These are phyloP conservation scores for Pharus latifolius DNA, from an alignment of 176 grass and related monocot species.

Conservation along the genomic window DNA sequence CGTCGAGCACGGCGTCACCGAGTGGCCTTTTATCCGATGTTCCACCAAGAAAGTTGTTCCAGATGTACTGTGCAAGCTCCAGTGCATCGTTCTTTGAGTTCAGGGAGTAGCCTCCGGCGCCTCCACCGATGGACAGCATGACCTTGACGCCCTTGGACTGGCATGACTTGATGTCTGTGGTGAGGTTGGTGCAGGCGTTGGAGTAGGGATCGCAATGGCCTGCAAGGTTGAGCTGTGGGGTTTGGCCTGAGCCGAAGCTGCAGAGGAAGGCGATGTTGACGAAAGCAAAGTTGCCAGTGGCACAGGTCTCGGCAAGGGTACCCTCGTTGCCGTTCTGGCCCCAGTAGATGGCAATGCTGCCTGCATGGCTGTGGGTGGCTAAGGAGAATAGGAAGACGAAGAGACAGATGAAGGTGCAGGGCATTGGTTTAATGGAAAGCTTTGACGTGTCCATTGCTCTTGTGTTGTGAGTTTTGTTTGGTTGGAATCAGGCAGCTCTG, in stretches of 20 bases:
- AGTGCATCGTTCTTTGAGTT: slow-evolving; percentile 26
- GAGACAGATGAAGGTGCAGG: neutral
- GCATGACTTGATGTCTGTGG: slow-evolving; percentile 32
- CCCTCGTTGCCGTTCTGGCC: slow-evolving; percentile 53
- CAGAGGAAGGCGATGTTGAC: slow-evolving; percentile 56
- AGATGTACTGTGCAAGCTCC: slow-evolving; percentile 41
- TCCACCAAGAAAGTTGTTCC: slow-evolving; percentile 48
- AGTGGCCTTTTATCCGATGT: slow-evolving; percentile 20
- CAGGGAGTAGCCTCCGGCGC: slow-evolving; percentile 34
- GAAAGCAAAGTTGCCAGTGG: slow-evolving; percentile 42
- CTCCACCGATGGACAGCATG: slow-evolving; percentile 63
- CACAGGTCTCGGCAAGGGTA: slow-evolving; percentile 46
- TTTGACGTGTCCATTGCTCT: neutral
- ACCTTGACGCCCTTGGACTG: slow-evolving; percentile 49
- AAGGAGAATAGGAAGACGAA: neutral
- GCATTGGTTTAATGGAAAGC: neutral
- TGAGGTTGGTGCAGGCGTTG: slow-evolving; percentile 41
- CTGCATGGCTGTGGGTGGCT: neutral
- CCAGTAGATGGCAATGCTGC: slow-evolving; percentile 44
- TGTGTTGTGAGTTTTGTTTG: neutral
- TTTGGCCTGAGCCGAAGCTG: slow-evolving; percentile 41
- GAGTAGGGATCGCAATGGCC: slow-evolving; percentile 58
- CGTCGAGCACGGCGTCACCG: slow-evolving; percentile 35
- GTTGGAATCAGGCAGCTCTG: too few species aligned
- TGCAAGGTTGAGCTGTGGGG: slow-evolving; percentile 46